A percentile compares a stretch with the other conserved stretches of the same genome.
Conservation (phyloP, 2,329 filamentous ascomycete genomes). For the Fusarium secorum region DNA sequence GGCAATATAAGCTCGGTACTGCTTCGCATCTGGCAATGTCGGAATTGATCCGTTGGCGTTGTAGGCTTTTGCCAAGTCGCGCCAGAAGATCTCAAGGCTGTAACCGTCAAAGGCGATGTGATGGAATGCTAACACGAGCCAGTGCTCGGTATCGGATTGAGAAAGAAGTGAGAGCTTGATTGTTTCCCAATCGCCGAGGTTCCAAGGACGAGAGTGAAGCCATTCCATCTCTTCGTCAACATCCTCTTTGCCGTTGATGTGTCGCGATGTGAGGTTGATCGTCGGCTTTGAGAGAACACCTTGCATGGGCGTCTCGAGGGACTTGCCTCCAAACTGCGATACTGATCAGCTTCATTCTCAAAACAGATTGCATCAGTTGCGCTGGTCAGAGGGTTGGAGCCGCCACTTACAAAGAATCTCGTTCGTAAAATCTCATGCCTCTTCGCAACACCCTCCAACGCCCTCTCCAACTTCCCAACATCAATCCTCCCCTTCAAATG, state of each 20-base stretch:
- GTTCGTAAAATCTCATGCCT: conserved; percentile 1
- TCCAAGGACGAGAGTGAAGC: background rate
- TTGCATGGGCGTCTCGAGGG: background rate
- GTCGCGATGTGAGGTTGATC: background rate
- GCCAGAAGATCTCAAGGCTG: conserved; percentile 2
- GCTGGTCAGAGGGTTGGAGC: accelerated
- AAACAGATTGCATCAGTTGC: accelerated
- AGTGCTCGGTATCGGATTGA: background rate
- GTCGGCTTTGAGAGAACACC: background rate
- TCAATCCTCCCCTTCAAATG: background rate
- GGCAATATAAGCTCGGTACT: background rate
- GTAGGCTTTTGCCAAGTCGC: conserved; percentile 1
- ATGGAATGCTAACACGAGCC: background rate
- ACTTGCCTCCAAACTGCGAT: background rate
- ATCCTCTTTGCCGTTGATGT: background rate
- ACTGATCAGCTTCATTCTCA: background rate
- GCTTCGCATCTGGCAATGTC: background rate
- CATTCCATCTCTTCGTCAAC: background rate
- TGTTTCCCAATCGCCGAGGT: background rate
- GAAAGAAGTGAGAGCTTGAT: background rate
- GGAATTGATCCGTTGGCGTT: background rate
- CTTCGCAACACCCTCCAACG: background rate
- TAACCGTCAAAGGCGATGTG: conserved; percentile 1
- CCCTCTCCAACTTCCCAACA: background rate
- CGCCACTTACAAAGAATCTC: background rate